Base-by-base conservation (phyloP, 306 rosid species). In the Cucurbita moschata region DNA sequence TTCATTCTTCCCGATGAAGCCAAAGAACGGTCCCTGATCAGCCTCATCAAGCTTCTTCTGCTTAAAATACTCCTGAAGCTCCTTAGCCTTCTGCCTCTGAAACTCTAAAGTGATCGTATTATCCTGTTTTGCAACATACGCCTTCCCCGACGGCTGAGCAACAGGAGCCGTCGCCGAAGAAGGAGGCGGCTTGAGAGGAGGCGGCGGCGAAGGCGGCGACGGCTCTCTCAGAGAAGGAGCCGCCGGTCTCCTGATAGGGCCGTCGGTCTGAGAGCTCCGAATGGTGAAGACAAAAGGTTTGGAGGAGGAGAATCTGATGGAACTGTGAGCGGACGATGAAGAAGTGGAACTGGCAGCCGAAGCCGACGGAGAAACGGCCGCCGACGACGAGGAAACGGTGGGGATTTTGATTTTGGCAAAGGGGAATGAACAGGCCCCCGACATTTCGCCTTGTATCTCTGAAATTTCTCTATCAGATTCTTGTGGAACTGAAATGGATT, bases 61-160 rank as follows among this genome's bases (percentile, higher is more conserved):
- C 84, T 86, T 90, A 76, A 94, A 94, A 77, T 86, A 94, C 42
- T 94, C 96, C 86, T 86, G 98, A 56, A 94, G 84, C 82, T 90
- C 97, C 92, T 89, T 94, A n/a, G 96, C 98, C 89, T 85, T 94
- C 75, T 77, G 87, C 82, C 98, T 89, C 94, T 94, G 98, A 78
- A 94, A 88, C 89, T 94, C 98, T 55, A 90, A 71, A 3, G 96
- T 89, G 51, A 89, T 40, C 69, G 64, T 87, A 86, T 59, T 85
- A 63, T 78, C 86, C 54, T 80, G 94, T 53, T 72, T 86, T 12
- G 44, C 86, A 42, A 59, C 63, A 77, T 69, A 19, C 73, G 78
- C 66, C 8, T 62, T 52, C 8, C 76, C 75, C 59, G 85, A 77
- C 37, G 86, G 50, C 81, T 77, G 90, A 72, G 91, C 77, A 71